A percentile compares a stretch with the other conserved stretches of the same genome.
Conservation (phyloP, 129 eudicot species). For the Deinandra increscens region DNA sequence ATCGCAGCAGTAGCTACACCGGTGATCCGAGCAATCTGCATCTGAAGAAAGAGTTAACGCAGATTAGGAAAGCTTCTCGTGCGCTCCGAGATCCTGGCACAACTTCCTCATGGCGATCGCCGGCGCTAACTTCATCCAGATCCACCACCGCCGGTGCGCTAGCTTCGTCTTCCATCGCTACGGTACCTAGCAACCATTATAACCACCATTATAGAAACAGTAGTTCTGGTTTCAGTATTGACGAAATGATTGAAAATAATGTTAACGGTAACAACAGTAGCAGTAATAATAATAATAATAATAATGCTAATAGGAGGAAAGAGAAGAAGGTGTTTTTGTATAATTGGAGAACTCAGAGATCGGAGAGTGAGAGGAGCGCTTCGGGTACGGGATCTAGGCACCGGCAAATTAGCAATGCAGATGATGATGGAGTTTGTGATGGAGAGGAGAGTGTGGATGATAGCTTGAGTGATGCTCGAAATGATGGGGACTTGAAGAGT, state of each 20-base stretch:
- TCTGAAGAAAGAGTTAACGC: conserved; percentile 87
- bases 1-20: conserved; percentile 29
- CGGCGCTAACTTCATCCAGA: conserved; percentile 66
- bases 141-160: conserved; percentile 37
- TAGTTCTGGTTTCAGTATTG: conserved; percentile 9
- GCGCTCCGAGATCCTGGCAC: conserved; percentile 85
- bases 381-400: conserved; percentile 25
- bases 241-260: conserved; percentile 22
- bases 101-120: conserved; percentile 82
- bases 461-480: conserved; percentile 72
- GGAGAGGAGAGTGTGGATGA: conserved; percentile 64
- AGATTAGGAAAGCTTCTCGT: conserved; percentile 72
- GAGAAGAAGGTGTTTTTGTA: conserved; percentile 71
- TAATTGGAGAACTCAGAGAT: conserved; percentile 77
- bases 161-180: conserved; percentile 34
- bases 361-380: conserved; percentile 69
- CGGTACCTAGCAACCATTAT: conserved; percentile 30
- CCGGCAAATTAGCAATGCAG: conserved; percentile 22
- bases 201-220: conserved; percentile 32
- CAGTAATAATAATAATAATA: conserved; percentile 8
- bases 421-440: conserved; percentile 33
- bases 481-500: conserved; percentile 58
- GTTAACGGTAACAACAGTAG: background rate
- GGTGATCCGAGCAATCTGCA: conserved; percentile 92
- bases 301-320: conserved; percentile 28